Base-by-base conservation (phyloP, 1,284 basidiomycete genomes). In the Boletus semigastroideus region DNA sequence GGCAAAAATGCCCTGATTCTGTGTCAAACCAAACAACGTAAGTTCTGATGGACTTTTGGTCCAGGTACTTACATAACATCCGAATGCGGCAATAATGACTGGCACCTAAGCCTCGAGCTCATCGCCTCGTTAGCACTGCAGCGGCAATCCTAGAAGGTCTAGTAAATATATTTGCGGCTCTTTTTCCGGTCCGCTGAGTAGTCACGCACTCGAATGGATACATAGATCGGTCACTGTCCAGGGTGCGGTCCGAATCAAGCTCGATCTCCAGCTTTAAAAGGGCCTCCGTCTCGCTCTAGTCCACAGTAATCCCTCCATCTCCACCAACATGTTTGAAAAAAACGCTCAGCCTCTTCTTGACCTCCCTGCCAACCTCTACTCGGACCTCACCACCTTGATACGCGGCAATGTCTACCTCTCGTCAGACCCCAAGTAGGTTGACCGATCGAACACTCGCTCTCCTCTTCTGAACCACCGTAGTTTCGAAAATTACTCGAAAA, bases 401-500 rank as follows among this genome's bases (percentile, higher is more conserved):
- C 69, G 76, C 48, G 82, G 82, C 10, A 66, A 73, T 17, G 68
- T 83, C n/a, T 74, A 77, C 59, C 66, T 71, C 52, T 70, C 72
- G 30, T 66, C 65, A 31, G 73, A 79, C 51, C 53, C 74, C 28
- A 73, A 71, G 81, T 82, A 58, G 47, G 72, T 60, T 5, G 42
- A 20, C n/a, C 14, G 41, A 31, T 49, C 39, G 43, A 34, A 4
- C 3, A 14, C 20, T 17, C 20, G 12, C 8, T 16, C n/a, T 30
- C 45, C 22, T 16, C 28, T 40, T 28, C 36, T 41, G 12, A 19
- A 52, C 31, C 49, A 34, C 9, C 20, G 14, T 56, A 91, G 89
- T 30, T 92, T 90, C 64, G 52, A 65, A 11, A 77, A 81, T 30
- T 81, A 82, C 49, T 76, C 84, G 3, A 78, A 71, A 48, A 81